These are phyloP conservation scores for Tagetes patula DNA, from an alignment of 129 eudicot genomes.

Conservation along the genomic window DNA sequence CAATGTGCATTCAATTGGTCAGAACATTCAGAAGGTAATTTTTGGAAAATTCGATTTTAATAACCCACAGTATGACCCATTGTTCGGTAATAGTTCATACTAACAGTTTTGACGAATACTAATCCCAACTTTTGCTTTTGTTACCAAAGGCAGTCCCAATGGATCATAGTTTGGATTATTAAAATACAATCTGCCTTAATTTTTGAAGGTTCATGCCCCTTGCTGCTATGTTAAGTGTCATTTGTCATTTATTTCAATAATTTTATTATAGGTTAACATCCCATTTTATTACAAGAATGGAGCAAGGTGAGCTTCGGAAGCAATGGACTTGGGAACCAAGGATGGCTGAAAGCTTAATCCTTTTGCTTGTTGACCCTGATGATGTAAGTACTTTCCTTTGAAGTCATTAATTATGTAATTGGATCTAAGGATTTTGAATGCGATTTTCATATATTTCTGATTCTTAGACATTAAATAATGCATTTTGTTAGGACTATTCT, in stretches of 20 bases:
- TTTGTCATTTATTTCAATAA: conserved; percentile 2
- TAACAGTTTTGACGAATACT: no score
- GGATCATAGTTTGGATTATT: no score
- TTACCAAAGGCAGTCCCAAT: no score
- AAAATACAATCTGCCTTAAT: no score
- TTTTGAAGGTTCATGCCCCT: conserved; percentile 12
- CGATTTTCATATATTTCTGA: not conserved
- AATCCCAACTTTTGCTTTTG: no score
- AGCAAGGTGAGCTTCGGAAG: conserved; percentile 66
- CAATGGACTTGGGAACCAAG: conserved; percentile 97
- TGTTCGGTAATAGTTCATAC: no score
- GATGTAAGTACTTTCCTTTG: conserved; percentile 57
- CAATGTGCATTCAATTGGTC: conserved; percentile 64
- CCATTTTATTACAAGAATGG: conserved; percentile 62
- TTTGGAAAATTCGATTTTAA: not conserved
- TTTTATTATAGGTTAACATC: conserved; percentile 57
- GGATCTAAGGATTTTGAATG: not conserved
- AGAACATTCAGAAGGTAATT: conserved; percentile 77
- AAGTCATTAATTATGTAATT: conserved; percentile 22
- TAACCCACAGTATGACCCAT: no score
- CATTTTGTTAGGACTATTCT: not conserved
- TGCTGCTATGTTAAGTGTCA: conserved; percentile 10
- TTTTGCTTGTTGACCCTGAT: conserved; percentile 86
- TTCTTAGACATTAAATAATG: conserved; percentile 13
- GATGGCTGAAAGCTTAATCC: conserved; percentile 88